phyloP scores from a whole-genome alignment of 169 alveolate species.

The Plasmodium inui region DNA sequence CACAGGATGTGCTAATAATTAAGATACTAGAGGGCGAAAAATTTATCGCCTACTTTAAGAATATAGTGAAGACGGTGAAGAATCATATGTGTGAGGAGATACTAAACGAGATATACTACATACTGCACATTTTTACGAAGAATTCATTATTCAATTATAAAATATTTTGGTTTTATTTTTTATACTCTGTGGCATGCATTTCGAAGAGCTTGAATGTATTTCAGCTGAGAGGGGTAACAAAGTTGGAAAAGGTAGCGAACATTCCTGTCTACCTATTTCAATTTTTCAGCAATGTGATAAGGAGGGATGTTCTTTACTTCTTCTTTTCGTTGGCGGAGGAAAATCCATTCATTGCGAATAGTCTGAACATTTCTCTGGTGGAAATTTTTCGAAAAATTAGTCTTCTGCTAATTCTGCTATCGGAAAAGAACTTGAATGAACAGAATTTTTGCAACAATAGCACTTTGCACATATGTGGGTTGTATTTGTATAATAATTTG shows the following conservation, averaged over 20 bases:
- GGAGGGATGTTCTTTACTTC: slow-evolving; percentile 34
- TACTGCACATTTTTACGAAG: slow-evolving; percentile 59
- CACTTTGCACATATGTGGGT: slow-evolving; percentile 37
- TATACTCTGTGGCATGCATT: slow-evolving; percentile 14
- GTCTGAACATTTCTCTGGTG: slow-evolving; percentile 14
- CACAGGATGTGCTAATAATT: slow-evolving; percentile 54
- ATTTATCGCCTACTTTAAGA: slow-evolving; percentile 51
- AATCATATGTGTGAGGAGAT: slow-evolving; percentile 25
- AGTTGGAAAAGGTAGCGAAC: slow-evolving; percentile 19
- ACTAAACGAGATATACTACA: slow-evolving; percentile 46
- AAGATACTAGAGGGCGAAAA: slow-evolving; percentile 35
- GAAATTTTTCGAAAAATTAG: slow-evolving; percentile 64
- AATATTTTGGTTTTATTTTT: slow-evolving; percentile 64
- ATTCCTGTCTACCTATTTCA: slow-evolving; percentile 51
- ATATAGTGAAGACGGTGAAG: slow-evolving; percentile 21
- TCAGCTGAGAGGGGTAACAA: slow-evolving; percentile 14
- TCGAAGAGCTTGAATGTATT: slow-evolving; percentile 17
- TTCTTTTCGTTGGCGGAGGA: slow-evolving; percentile 37
- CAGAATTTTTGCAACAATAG: slow-evolving; percentile 44
- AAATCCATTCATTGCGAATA: slow-evolving; percentile 10
- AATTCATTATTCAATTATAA: slow-evolving; percentile 66
- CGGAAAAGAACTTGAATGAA: slow-evolving; percentile 41
- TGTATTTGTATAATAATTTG: slow-evolving; percentile 44
- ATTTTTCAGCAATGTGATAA: slow-evolving; percentile 54
- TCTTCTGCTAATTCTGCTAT: slow-evolving; percentile 15